Base-by-base conservation (phyloP, 805 yeast genomes). In the Candida maris region DNA sequence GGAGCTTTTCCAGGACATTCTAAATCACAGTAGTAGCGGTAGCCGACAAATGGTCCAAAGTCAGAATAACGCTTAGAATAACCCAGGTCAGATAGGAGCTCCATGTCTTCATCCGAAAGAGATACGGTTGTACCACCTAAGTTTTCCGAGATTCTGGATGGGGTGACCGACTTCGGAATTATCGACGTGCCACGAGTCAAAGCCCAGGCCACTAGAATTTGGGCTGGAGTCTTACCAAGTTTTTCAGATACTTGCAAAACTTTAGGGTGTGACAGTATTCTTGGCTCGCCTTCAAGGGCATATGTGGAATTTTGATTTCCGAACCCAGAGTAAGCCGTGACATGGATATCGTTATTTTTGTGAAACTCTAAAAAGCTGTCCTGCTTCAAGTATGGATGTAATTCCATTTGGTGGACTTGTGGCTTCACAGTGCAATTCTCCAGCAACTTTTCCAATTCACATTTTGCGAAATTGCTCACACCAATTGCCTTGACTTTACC, bases 251-350 rank as follows among this genome's bases (percentile, higher is more conserved):
- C 54, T 4, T 58, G 61, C 3, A 52, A 42, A 17, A 79, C 56
- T 6, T 61, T 57, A 14, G 63, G 67, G 43, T 77, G 70, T 19
- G 59, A 55, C 41, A 75, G 57, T 14, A 75, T 48, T 3, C 49
- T 45, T 15, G 79, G 56, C 13, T 64, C 60, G 13, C 59, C 65
- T 42, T 73, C 69, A 19, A 60, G 54, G 39, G 71, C 57, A 21
- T 75, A 49, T 7, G 81, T 76, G 16, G 78, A 68, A 39, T 68
- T 70, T 5, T 63, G 63, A 26, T 79, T 69, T 4, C 86, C 88
- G 47, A 85, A 67, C 13, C 93, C 89, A 19, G 85, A 78, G 64
- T 82, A 85, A 9, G 93, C 93, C 54, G 81, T 81, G 35, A 81
- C 59, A 27, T 67, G 58, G 41, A 80, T 76, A 41, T 65, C 71